Evolutionary conservation across 2,329 filamentous ascomycete genomes (phyloP).

Genomic region (Xylaria sp.): DNA sequence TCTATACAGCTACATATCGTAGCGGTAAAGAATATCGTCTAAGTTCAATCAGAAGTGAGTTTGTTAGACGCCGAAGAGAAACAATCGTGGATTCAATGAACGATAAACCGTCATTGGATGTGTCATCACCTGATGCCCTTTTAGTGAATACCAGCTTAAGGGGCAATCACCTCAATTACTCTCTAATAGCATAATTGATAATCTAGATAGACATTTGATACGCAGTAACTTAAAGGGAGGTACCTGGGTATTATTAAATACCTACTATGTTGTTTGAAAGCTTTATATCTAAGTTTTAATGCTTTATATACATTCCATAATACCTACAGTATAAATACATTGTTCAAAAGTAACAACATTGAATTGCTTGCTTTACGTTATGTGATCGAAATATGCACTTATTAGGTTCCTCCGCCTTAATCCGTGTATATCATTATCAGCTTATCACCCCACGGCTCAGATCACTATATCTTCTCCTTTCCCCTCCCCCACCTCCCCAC

Average conservation of each 20-base stretch:
- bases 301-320: too few species aligned
- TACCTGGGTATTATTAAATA: too few species aligned
- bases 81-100: not conserved
- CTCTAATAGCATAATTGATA: too few species aligned
- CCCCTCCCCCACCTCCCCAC: slow-evolving; percentile 10
- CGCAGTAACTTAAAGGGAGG: too few species aligned
- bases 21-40: not conserved
- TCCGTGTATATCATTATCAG: slow-evolving; percentile 28
- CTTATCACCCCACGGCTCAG: slow-evolving; percentile 33
- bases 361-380: not conserved
- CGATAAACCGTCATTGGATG: not conserved
- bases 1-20: not conserved
- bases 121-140: not conserved
- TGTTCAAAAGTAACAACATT: not conserved
- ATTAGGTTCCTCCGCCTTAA: too few species aligned
- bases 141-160: not conserved
- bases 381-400: not conserved
- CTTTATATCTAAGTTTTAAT: too few species aligned
- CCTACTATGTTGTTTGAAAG: too few species aligned
- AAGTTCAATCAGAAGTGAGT: not conserved
- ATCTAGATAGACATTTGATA: too few species aligned
- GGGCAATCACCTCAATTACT: too few species aligned
- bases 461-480: too few species aligned
- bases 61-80: not conserved
- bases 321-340: not conserved